Evolutionary conservation across 176 grass and related monocot genomes (phyloP).

Genomic region (Stipa capillata): DNA sequence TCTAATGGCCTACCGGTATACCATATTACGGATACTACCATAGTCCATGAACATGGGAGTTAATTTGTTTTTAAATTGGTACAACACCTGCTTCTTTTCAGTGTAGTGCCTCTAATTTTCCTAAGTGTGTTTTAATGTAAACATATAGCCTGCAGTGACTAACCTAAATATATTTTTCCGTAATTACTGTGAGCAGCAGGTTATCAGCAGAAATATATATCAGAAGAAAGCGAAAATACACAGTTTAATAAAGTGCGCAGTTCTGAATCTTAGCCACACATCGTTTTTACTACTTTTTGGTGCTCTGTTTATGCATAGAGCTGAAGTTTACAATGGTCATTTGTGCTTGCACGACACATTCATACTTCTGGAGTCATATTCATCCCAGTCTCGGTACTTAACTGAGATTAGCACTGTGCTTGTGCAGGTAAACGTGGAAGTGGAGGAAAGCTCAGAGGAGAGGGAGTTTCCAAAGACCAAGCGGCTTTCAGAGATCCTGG

Average conservation of each 20-base stretch:
- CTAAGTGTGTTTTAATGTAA: not conserved
- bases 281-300: not conserved
- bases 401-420: not conserved
- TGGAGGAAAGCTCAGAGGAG: conserved; percentile 25
- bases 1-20: not conserved
- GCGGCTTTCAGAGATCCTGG: conserved; percentile 17
- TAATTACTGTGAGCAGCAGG: not conserved
- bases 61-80: not conserved
- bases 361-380: not conserved
- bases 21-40: not conserved
- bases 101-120: not conserved
- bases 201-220: not conserved
- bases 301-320: not conserved
- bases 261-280: not conserved
- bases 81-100: not conserved
- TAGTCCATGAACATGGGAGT: not conserved
- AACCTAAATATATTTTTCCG: not conserved
- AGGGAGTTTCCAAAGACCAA: conserved; percentile 11
- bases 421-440: conserved; percentile 16
- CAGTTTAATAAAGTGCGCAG: not conserved
- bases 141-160: not conserved
- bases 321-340: not conserved
- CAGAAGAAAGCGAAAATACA: not conserved
- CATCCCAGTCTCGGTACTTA: not conserved
- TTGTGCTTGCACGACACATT: not conserved